These are phyloP conservation scores for Chaetomidium leptoderma DNA, from an alignment of 495 filamentous ascomycete genomes.

Conservation along the genomic window DNA sequence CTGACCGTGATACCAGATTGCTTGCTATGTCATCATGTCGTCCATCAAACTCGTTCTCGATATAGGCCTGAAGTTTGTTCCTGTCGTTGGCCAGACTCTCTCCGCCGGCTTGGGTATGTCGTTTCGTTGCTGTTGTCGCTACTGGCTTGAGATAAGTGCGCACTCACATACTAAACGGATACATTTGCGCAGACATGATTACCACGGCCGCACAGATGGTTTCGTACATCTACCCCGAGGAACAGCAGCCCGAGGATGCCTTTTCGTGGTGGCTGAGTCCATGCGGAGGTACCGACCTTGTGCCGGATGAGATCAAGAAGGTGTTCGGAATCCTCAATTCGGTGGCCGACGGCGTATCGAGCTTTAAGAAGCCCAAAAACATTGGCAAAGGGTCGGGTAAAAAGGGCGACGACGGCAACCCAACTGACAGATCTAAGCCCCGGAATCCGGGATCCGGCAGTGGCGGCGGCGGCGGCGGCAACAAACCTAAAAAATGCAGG, in stretches of 20 bases:
- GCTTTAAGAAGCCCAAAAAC: conserved; percentile 4
- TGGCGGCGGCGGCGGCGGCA: too few species aligned
- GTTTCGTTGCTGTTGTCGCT: too few species aligned
- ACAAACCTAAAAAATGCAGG: too few species aligned
- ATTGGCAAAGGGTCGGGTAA: conserved; percentile 4
- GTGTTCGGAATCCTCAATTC: conserved; percentile 13
- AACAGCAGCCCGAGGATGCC: conserved; percentile 10
- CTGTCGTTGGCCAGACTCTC: conserved; percentile 13
- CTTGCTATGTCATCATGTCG: conserved; percentile 21
- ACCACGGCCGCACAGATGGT: conserved; percentile 25
- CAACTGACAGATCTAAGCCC: neutral
- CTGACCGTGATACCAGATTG: conserved; percentile 4
- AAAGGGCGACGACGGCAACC: conserved; percentile 14
- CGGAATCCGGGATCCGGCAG: too few species aligned
- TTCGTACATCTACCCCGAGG: conserved; percentile 4
- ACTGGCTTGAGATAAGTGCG: too few species aligned
- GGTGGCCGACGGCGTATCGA: conserved; percentile 1
- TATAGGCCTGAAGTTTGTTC: conserved; percentile 13
- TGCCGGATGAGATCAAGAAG: conserved; percentile 13
- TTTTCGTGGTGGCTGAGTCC: conserved; percentile 17
- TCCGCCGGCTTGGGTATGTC: conserved; percentile 14
- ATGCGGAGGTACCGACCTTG: conserved; percentile 11
- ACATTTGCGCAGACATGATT: neutral
- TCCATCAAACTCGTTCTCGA: conserved; percentile 14
- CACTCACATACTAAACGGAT: too few species aligned